Evolutionary conservation across 352 stramenopile species (phyloP).

Genomic region (Thalassiosira livingstoniorum): DNA sequence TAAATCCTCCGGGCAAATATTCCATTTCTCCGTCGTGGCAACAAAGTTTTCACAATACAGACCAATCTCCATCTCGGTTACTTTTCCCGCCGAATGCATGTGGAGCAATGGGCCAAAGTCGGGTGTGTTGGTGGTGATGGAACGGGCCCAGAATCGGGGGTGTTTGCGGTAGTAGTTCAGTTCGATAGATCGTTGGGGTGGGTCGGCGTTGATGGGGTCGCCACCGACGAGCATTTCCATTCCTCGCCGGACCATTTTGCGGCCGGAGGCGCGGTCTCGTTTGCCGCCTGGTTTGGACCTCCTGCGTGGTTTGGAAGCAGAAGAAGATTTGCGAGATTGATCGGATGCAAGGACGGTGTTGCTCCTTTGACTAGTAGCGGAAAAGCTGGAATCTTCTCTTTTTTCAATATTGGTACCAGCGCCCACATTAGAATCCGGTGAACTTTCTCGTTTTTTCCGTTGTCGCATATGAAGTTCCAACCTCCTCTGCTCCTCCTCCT

Average conservation of each 20-base stretch:
- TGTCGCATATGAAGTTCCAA: conserved; percentile 29
- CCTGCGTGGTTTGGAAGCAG: conserved; percentile 4
- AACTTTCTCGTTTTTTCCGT: neutral
- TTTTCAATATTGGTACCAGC: neutral
- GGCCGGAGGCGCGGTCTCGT: conserved; percentile 6
- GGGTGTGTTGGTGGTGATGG: conserved; percentile 64
- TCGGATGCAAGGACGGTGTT: neutral
- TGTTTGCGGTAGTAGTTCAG: conserved; percentile 68
- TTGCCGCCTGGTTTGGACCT: conserved; percentile 16
- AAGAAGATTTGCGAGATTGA: conserved; percentile 13
- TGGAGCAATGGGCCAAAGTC: conserved; percentile 79
- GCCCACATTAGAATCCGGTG: neutral
- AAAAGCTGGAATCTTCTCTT: neutral
- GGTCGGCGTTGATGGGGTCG: conserved; percentile 82
- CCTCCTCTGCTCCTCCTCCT: conserved; percentile 31
- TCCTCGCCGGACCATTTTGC: conserved; percentile 77
- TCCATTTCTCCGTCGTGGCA: conserved; percentile 67
- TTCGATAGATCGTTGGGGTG: conserved; percentile 70
- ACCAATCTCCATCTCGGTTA: conserved; percentile 55
- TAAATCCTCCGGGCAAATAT: conserved; percentile 77
- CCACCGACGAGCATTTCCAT: conserved; percentile 86
- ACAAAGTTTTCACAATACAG: conserved; percentile 81
- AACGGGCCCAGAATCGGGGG: conserved; percentile 54
- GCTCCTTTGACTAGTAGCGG: neutral
- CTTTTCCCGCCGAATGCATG: conserved; percentile 52